Percentiles rank a stretch among this genome's conserved stretches.
Evolutionary conservation across 768 basidiomycete species (phyloP).

Genomic region (Candolleomyces aberdarensis): DNA sequence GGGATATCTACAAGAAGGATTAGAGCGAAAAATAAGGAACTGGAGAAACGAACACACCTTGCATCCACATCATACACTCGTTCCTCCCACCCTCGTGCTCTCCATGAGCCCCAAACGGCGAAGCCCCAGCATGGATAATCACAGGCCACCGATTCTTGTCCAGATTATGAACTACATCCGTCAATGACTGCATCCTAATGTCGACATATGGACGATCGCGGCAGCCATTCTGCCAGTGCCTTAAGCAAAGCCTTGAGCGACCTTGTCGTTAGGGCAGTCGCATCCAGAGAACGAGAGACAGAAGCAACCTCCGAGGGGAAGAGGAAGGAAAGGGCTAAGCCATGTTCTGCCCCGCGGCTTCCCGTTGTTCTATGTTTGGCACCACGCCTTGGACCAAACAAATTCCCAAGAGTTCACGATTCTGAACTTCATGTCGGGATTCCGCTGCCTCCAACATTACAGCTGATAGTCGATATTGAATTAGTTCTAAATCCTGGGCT

Average conservation of each 20-base stretch:
- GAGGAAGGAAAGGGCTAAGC: too few species aligned
- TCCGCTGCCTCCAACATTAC: too few species aligned
- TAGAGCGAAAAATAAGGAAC: neutral
- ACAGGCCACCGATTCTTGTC: slow-evolving; percentile 59
- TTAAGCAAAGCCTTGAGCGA: slow-evolving; percentile 70
- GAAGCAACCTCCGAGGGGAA: too few species aligned
- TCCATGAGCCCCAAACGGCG: slow-evolving; percentile 53
- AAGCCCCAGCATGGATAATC: slow-evolving; percentile 70
- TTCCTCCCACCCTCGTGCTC: slow-evolving; percentile 64
- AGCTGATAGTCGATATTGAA: too few species aligned
- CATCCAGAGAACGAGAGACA: too few species aligned
- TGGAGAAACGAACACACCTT: slow-evolving; percentile 38
- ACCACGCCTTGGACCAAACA: too few species aligned
- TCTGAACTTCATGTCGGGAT: too few species aligned
- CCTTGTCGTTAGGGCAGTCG: slow-evolving; percentile 72
- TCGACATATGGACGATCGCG: slow-evolving; percentile 75
- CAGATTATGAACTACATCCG: slow-evolving; percentile 71
- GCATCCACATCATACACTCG: slow-evolving; percentile 73
- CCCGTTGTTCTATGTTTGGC: too few species aligned
- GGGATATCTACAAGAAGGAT: slow-evolving; percentile 47
- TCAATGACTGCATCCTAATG: slow-evolving; percentile 67
- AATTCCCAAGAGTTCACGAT: too few species aligned
- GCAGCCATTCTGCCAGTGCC: slow-evolving; percentile 64
- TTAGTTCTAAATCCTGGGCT: too few species aligned
- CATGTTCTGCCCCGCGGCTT: too few species aligned